Evolutionary conservation across 1,284 basidiomycete genomes (phyloP).

Genomic region (Ustilago crameri): DNA sequence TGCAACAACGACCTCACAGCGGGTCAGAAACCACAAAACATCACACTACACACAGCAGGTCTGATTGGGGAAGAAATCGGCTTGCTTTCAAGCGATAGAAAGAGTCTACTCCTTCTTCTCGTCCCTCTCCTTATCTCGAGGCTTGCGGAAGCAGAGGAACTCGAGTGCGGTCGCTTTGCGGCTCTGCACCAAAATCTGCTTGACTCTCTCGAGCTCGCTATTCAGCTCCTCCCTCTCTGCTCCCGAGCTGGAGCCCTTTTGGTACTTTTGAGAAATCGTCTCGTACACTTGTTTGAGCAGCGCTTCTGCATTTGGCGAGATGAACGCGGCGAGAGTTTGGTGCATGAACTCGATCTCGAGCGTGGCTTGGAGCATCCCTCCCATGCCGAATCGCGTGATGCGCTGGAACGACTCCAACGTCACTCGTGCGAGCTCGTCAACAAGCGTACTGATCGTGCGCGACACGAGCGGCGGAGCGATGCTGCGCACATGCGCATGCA

Average conservation of each 20-base stretch:
- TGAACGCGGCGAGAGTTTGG: slow-evolving; percentile 88
- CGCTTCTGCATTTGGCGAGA: slow-evolving; percentile 81
- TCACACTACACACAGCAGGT: no score
- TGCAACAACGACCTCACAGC: background rate
- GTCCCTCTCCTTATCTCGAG: background rate
- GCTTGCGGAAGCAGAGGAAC: slow-evolving; percentile 78
- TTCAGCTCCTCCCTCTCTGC: slow-evolving; percentile 68
- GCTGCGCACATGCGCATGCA: slow-evolving; percentile 88
- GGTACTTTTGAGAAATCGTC: slow-evolving; percentile 89
- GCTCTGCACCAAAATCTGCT: slow-evolving; percentile 86
- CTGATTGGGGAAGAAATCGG: no score
- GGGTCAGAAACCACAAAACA: no score
- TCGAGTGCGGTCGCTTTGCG: slow-evolving; percentile 91
- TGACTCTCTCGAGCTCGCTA: slow-evolving; percentile 85
- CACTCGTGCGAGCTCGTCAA: slow-evolving; percentile 83
- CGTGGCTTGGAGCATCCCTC: slow-evolving; percentile 97
- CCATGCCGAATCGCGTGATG: slow-evolving; percentile 91
- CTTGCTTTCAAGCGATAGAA: no score
- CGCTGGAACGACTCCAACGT: slow-evolving; percentile 85
- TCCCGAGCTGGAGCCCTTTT: slow-evolving; percentile 6
- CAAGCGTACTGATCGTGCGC: slow-evolving; percentile 82
- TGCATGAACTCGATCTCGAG: slow-evolving; percentile 99
- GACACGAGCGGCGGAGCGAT: slow-evolving; percentile 81
- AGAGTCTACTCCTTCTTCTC: background rate
- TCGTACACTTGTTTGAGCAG: slow-evolving; percentile 90